Percentiles rank a stretch among this genome's conserved stretches.
phyloP scores from a whole-genome alignment of 306 rosid species.

The Ammopiptanthus mongolicus region DNA sequence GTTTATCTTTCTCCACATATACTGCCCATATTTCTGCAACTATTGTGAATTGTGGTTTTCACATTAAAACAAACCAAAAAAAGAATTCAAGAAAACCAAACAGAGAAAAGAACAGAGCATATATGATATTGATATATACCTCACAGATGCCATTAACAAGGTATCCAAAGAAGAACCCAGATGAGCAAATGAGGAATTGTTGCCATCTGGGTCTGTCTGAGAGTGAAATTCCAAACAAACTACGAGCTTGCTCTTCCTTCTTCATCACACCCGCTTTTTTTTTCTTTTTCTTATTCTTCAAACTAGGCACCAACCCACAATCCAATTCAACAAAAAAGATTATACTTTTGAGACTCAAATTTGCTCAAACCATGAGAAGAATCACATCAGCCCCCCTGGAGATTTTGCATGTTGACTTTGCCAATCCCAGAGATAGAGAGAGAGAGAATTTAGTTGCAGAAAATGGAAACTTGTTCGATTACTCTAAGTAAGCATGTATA shows the following conservation, averaged over 20 bases:
- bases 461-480: conserved; percentile 21
- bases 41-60: not conserved
- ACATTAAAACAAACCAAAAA: conserved; percentile 8
- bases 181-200: conserved; percentile 87
- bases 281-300: not conserved
- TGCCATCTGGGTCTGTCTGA: conserved; percentile 82
- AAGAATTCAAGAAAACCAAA: conserved; percentile 1
- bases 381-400: not conserved
- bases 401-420: conserved; percentile 53
- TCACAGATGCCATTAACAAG: conserved; percentile 92
- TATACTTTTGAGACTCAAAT: not conserved
- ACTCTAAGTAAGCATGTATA: not conserved
- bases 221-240: conserved; percentile 87
- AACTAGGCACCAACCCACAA: conserved; percentile 13
- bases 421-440: not conserved
- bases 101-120: conserved; percentile 1
- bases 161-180: conserved; percentile 96
- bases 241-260: conserved; percentile 71
- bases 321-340: conserved; percentile 17
- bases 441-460: not conserved
- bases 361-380: not conserved
- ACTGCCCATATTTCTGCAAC: not conserved
- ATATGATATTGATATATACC: conserved; percentile 30
- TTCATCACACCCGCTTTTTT: conserved; percentile 38
- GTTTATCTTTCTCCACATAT: not conserved